phyloP scores from a whole-genome alignment of 306 rosid genomes.

The Notholithocarpus densiflorus region DNA sequence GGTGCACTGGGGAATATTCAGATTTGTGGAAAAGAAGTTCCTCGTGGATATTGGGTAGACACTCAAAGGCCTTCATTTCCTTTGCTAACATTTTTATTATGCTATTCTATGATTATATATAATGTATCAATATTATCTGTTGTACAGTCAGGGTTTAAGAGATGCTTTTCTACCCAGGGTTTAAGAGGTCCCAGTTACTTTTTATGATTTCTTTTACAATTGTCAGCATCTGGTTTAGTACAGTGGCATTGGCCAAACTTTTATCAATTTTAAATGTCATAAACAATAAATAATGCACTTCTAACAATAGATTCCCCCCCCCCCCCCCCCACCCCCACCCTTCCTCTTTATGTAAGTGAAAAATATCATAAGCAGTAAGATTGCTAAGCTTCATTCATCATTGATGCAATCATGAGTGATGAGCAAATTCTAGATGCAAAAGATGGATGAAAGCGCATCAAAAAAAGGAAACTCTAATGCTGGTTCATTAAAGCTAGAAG shows the following conservation, averaged over 20 bases:
- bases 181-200: neutral
- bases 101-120: conserved; percentile 10
- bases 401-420: neutral
- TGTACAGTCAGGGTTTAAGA: neutral
- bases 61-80: conserved; percentile 21
- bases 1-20: conserved; percentile 40
- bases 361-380: neutral
- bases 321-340: no score
- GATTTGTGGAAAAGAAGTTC: conserved; percentile 89
- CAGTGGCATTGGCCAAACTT: no score
- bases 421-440: neutral
- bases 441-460: neutral
- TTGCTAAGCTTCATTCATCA: neutral
- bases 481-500: neutral
- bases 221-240: neutral
- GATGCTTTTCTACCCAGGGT: neutral
- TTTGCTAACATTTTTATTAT: conserved; percentile 7
- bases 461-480: neutral
- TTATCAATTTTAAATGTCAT: no score
- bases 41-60: conserved; percentile 97
- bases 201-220: neutral
- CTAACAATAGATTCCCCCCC: neutral
- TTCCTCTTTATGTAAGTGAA: neutral
- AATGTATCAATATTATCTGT: neutral
- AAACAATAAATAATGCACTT: neutral